Percentiles rank a stretch among this genome's conserved stretches.
These are phyloP conservation scores for Tolypocladium inflatum DNA, from an alignment of 2,329 filamentous ascomycete species.

Conservation along the genomic window DNA sequence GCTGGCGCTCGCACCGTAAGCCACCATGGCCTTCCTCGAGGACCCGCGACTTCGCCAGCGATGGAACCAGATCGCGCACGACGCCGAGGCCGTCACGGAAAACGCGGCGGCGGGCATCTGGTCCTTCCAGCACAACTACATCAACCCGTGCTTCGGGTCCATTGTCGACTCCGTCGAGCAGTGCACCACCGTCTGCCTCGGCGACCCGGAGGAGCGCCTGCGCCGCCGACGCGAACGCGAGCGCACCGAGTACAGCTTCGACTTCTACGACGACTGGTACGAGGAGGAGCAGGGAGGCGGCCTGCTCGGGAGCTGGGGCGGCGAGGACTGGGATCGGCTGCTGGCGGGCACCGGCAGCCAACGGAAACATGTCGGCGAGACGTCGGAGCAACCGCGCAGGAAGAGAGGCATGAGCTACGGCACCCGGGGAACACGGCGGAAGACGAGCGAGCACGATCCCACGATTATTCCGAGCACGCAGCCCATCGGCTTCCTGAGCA, in stretches of 20 bases:
- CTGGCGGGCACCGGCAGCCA: constrained; percentile 57
- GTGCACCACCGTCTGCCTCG: constrained; percentile 62
- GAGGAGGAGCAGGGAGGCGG: constrained; percentile 45
- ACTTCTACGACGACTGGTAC: constrained; percentile 98
- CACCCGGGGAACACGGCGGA: constrained; percentile 47
- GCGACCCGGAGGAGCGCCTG: constrained; percentile 63
- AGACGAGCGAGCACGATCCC: constrained; percentile 56
- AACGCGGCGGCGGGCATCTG: constrained; percentile 87
- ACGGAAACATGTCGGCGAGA: constrained; percentile 23
- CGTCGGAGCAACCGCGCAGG: constrained; percentile 54
- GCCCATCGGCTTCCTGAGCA: constrained; percentile 74
- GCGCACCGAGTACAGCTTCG: constrained; percentile 73
- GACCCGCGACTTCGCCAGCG: constrained; percentile 88
- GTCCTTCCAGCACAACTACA: constrained; percentile 76
- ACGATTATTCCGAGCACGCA: constrained; percentile 86
- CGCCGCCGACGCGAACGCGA: constrained; percentile 59
- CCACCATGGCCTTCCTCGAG: constrained; percentile 51
- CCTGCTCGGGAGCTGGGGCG: constrained; percentile 64
- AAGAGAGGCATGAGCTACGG: constrained; percentile 88
- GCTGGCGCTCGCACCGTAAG: background rate
- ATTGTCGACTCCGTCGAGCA: constrained; percentile 59
- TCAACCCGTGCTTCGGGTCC: constrained; percentile 68
- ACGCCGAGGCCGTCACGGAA: constrained; percentile 83
- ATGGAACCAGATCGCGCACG: constrained; percentile 86
- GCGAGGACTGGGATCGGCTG: constrained; percentile 76